Evolutionary conservation across 805 yeast species (phyloP).

Genomic region (Isabelozyma pseudorhagii): DNA sequence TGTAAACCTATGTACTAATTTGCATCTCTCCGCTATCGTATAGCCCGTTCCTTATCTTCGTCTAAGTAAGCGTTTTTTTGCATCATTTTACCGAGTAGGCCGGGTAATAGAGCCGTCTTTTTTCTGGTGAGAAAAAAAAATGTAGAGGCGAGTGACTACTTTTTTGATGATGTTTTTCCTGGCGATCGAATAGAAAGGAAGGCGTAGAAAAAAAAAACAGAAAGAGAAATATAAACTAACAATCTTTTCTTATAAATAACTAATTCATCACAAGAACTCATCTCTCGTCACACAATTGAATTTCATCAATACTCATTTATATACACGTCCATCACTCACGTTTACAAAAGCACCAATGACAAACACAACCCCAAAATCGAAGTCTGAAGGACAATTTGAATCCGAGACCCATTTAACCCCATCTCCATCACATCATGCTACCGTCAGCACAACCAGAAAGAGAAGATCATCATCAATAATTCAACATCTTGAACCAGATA

Average conservation of each 20-base stretch:
- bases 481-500: constrained; percentile 91
- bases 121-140: not conserved
- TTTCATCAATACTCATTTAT: no score
- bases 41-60: no score
- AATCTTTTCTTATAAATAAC: no score
- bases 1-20: no score
- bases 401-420: constrained; percentile 14
- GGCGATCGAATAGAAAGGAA: not conserved
- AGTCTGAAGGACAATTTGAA: not conserved
- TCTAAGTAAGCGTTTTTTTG: not conserved
- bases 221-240: no score
- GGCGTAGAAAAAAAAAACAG: not conserved
- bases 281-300: no score
- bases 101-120: not conserved
- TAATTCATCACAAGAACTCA: no score
- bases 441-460: constrained; percentile 24
- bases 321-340: not conserved
- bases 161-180: not conserved
- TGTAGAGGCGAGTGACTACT: not conserved
- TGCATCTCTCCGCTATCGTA: no score
- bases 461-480: constrained; percentile 85
- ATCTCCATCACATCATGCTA: constrained; percentile 20
- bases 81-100: not conserved
- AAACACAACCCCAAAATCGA: not conserved
- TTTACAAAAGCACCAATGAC: not conserved